These are phyloP conservation scores for Amanita polypyramis DNA, from an alignment of 768 basidiomycete genomes.

Conservation along the genomic window DNA sequence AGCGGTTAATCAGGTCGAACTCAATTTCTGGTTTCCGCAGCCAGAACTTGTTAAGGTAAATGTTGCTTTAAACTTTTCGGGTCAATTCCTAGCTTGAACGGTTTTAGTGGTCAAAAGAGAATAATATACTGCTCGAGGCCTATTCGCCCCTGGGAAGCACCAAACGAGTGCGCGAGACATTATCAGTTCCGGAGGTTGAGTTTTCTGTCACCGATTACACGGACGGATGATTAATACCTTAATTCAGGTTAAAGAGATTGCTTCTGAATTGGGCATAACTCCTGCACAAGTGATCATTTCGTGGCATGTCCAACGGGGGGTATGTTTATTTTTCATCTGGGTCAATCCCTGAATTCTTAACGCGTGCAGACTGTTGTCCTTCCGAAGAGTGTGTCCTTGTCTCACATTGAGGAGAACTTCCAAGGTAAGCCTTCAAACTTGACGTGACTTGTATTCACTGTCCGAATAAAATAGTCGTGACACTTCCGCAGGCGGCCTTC, in stretches of 20 bases:
- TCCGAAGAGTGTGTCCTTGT: conserved; percentile 68
- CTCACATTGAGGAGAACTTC: conserved; percentile 60
- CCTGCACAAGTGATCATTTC: conserved; percentile 68
- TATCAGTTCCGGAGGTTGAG: conserved; percentile 45
- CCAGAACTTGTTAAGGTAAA: conserved; percentile 59
- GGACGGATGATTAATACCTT: not conserved
- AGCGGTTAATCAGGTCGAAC: conserved; percentile 71
- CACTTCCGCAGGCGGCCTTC: conserved; percentile 30
- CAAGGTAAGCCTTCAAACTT: conserved; percentile 28
- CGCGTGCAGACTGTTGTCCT: conserved; percentile 49
- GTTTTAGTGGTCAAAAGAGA: conserved; percentile 54
- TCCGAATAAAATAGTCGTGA: conserved; percentile 18
- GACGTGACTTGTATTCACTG: conserved; percentile 18
- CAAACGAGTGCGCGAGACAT: conserved; percentile 43
- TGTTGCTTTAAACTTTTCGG: not conserved
- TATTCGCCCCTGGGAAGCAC: conserved; percentile 69
- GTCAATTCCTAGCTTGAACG: not conserved
- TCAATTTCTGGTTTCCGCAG: conserved; percentile 71
- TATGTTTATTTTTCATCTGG: conserved; percentile 21
- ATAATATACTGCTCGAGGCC: conserved; percentile 56
- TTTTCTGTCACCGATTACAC: not conserved
- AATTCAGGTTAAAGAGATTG: conserved; percentile 42
- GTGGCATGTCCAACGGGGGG: conserved; percentile 71
- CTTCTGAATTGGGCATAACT: conserved; percentile 53
- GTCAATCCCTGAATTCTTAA: not conserved